Base-by-base conservation (phyloP, 805 yeast species). In the Candida krabiensis region DNA sequence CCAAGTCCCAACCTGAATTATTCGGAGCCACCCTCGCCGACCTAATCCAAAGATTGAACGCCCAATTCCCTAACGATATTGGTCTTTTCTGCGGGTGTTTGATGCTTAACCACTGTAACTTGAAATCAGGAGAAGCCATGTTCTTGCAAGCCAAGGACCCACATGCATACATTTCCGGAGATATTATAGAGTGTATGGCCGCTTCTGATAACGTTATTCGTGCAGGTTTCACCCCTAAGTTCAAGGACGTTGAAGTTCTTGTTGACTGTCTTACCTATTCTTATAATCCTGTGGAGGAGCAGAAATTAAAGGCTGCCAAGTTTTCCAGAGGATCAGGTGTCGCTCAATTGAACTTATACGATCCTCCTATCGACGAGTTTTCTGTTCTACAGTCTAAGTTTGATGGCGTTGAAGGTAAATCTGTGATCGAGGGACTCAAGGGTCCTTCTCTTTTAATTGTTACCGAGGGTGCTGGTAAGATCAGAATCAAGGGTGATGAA, bases 211-310 rank as follows among this genome's bases (percentile, higher is more conserved):
- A 93, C 56, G 99, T 93, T 41, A 97, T 93, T 34, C 80, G 99
- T 64, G 96, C 97, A 4, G 99, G 99, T 11, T 93, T 93, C 73
- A 93, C 99, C n/a, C 99, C 99, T 46, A 93, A 93, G 65, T 93
- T 91, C 71, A 93, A 91, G 68, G 99, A 93, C 64, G 98, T 93
- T 44, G 66, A 80, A 42, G 88, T 85, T 55, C 77, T 93, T 58
- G 97, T 93, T 30, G 79, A 76, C 37, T 87, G 87, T 93, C 78
- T 93, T 61, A 90, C 96, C 3, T 93, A 91, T 62, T 73, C 86
- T 19, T 85, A 85, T 55, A 95, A 86, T 38, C 80, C 95, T 17
- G 96, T 91, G 35, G 89, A 81, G 51, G 89, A 89, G 60, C 99
- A 93, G 70, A 89, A 88, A 67, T 86, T 91, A 93, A 37, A 49